Evolutionary conservation across 2,329 filamentous ascomycete genomes (phyloP).

Genomic region (Hypoxylon sp.): DNA sequence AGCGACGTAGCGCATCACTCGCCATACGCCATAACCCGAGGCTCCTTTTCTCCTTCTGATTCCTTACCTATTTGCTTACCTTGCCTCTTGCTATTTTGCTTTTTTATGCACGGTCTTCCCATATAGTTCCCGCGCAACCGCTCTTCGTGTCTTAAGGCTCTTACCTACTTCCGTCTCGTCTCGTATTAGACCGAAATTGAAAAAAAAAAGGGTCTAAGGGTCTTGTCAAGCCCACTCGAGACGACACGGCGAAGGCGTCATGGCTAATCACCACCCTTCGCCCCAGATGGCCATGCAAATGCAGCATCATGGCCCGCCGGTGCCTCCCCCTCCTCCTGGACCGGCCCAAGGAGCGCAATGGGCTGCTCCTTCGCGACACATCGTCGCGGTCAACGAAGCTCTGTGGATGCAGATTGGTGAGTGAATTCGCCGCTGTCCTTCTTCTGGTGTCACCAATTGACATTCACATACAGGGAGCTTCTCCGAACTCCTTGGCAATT

Average conservation of each 20-base stretch:
- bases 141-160: constrained; percentile 24
- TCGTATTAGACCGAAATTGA: constrained; percentile 8
- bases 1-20: neutral
- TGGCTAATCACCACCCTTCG: constrained; percentile 85
- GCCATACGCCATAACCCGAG: constrained; percentile 1
- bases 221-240: constrained; percentile 9
- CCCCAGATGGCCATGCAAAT: constrained; percentile 80
- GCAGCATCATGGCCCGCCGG: constrained; percentile 75
- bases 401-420: constrained; percentile 95
- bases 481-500: constrained; percentile 87
- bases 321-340: constrained; percentile 67
- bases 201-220: constrained; percentile 13
- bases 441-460: constrained; percentile 37
- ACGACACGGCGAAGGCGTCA: constrained; percentile 53
- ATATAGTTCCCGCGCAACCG: constrained; percentile 24
- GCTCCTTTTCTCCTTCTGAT: neutral
- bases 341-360: constrained; percentile 68
- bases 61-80: neutral
- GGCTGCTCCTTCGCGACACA: constrained; percentile 76
- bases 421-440: constrained; percentile 50
- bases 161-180: constrained; percentile 11
- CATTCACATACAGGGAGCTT: constrained; percentile 74
- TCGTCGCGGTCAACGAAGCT: constrained; percentile 83
- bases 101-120: constrained; percentile 21
- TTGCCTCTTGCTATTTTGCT: neutral